These are phyloP conservation scores for Pseudogymnoascus sp. DNA, from an alignment of 2,329 filamentous ascomycete species.

Conservation along the genomic window DNA sequence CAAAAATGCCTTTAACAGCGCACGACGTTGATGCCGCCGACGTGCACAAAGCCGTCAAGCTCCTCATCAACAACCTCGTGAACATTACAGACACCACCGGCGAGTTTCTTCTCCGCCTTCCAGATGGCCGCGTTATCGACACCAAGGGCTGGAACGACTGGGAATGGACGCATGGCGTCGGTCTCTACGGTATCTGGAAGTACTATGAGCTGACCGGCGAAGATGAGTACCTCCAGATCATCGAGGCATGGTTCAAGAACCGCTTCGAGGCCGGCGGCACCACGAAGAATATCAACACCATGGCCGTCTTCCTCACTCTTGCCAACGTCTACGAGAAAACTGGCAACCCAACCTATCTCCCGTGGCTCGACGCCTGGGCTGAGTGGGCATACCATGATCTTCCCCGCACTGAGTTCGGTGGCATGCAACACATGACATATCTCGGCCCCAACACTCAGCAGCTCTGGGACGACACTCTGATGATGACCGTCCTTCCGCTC, in stretches of 20 bases:
- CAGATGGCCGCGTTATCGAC: conserved; percentile 68
- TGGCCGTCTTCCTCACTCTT: conserved; percentile 68
- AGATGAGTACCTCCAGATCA: conserved; percentile 50
- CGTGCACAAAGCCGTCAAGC: conserved; percentile 48
- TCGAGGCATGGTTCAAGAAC: conserved; percentile 63
- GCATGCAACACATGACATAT: conserved; percentile 34
- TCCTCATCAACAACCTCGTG: conserved; percentile 64
- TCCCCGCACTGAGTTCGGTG: conserved; percentile 58
- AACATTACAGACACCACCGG: conserved; percentile 70
- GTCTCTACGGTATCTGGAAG: conserved; percentile 73
- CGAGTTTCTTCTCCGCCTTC: conserved; percentile 61
- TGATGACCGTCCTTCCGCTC: conserved; percentile 78
- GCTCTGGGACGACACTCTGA: conserved; percentile 77
- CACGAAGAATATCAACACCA: conserved; percentile 80
- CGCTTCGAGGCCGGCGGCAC: conserved; percentile 36
- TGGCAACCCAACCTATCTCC: conserved; percentile 56
- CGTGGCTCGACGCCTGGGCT: conserved; percentile 73
- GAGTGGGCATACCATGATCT: conserved; percentile 77
- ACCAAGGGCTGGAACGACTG: conserved; percentile 79
- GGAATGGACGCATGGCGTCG: conserved; percentile 77
- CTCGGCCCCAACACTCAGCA: conserved; percentile 61
- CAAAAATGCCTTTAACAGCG: conserved; percentile 30
- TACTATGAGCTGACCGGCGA: conserved; percentile 68
- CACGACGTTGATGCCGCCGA: conserved; percentile 33
- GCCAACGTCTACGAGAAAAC: conserved; percentile 73